Conservation (phyloP, 768 basidiomycete genomes). For the Pleurotus citrinopileatus region DNA sequence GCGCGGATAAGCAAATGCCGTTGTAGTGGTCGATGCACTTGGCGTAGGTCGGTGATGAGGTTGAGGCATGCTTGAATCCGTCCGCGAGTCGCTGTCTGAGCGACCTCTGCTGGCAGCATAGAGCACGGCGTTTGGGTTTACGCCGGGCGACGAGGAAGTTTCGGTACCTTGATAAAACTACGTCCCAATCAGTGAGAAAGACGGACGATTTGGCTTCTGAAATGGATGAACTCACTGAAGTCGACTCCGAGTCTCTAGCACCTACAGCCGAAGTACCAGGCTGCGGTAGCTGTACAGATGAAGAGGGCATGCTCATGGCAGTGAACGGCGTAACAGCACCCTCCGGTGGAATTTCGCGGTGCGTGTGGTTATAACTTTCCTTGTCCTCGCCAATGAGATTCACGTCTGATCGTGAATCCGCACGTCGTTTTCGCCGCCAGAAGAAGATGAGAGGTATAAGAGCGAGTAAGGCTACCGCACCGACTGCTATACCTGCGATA, state of each 20-base stretch:
- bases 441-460: neutral
- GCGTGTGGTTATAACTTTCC: neutral
- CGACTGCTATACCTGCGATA: constrained; percentile 4
- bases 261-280: neutral
- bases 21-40: neutral
- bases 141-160: neutral
- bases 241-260: neutral
- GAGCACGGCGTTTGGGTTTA: neutral
- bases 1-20: neutral
- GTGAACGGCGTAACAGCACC: neutral
- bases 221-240: too few species aligned
- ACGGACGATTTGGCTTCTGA: too few species aligned
- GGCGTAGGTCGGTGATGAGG: neutral
- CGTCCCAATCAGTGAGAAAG: too few species aligned
- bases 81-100: neutral
- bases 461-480: neutral
- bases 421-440: neutral
- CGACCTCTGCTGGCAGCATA: neutral
- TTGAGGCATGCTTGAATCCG: neutral
- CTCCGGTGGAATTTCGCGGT: neutral
- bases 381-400: neutral
- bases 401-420: neutral
- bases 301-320: neutral
- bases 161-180: neutral
- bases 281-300: too few species aligned